These are phyloP conservation scores for Aegilops bicornis DNA, from an alignment of 176 grass and related monocot species.

Conservation along the genomic window DNA sequence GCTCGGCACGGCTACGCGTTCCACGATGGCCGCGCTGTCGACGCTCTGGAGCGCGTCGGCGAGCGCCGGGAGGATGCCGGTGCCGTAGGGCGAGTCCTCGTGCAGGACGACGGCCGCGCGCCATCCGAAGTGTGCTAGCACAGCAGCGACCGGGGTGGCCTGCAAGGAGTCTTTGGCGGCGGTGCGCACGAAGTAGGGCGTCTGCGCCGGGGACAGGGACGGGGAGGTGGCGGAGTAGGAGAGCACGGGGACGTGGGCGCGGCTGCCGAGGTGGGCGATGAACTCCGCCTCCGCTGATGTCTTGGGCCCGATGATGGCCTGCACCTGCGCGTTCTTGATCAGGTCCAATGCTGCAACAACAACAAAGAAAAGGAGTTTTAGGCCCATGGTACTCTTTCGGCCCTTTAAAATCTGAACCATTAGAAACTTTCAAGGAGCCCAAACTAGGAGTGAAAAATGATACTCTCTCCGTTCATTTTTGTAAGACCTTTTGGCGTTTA, in stretches of 20 bases:
- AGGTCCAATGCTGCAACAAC: constrained; percentile 58
- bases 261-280: constrained; percentile 43
- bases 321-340: constrained; percentile 59
- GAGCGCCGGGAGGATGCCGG: constrained; percentile 50
- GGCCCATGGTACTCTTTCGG: not conserved
- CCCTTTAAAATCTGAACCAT: not conserved
- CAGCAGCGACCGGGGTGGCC: constrained; percentile 45
- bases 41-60: constrained; percentile 43
- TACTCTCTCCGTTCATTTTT: too few relatives aligned
- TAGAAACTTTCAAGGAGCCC: too few relatives aligned
- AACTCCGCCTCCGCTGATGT: constrained; percentile 43
- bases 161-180: constrained; percentile 54
- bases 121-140: constrained; percentile 44
- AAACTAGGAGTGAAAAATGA: too few relatives aligned
- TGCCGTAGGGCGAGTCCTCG: constrained; percentile 62
- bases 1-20: constrained; percentile 34
- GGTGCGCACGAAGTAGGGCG: constrained; percentile 74
- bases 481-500: too few relatives aligned
- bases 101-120: constrained; percentile 35
- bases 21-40: constrained; percentile 8
- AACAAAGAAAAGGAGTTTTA: too few relatives aligned
- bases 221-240: constrained; percentile 71
- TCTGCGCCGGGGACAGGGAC: constrained; percentile 34
- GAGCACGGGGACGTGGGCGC: constrained; percentile 55
- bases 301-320: constrained; percentile 51